Conservation (phyloP, 208 protist species). For the Porcisia deanei region DNA sequence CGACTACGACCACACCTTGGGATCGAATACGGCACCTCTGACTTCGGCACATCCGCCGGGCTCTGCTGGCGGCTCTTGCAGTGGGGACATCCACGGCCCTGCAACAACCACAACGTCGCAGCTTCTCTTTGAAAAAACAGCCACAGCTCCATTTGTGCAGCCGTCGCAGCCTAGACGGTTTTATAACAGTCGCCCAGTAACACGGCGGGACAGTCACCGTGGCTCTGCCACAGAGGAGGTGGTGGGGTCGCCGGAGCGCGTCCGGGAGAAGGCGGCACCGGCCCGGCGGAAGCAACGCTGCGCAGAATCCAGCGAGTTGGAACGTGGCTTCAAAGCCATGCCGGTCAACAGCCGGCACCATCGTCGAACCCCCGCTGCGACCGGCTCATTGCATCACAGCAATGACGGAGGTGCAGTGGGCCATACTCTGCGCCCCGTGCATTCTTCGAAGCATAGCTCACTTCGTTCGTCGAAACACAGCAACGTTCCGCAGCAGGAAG, state of each 20-base stretch:
- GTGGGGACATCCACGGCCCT: background rate
- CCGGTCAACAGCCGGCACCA: background rate
- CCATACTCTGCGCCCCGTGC: background rate
- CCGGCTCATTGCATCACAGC: slow-evolving; percentile 6
- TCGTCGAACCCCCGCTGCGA: background rate
- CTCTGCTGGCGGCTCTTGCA: background rate
- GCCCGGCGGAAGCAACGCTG: slow-evolving; percentile 12
- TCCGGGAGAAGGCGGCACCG: background rate
- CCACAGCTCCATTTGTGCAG: slow-evolving; percentile 5
- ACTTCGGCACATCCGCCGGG: slow-evolving; percentile 3
- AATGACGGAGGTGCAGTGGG: background rate
- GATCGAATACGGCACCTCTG: slow-evolving; percentile 8
- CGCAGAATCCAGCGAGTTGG: slow-evolving; percentile 24
- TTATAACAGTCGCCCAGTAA: slow-evolving; percentile 14
- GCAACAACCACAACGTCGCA: background rate
- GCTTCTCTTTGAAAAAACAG: slow-evolving; percentile 1
- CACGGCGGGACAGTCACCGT: slow-evolving; percentile 9
- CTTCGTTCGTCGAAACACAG: slow-evolving; percentile 18
- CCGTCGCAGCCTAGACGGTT: background rate
- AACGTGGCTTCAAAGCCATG: slow-evolving; percentile 34
- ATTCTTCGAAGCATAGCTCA: slow-evolving; percentile 12
- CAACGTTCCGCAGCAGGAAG: slow-evolving; percentile 1
- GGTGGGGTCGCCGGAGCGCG: background rate
- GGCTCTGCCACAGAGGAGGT: background rate
- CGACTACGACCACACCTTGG: slow-evolving; percentile 28